Conservation (phyloP, 257 asterid species). For the Solanum bulbocastanum region DNA sequence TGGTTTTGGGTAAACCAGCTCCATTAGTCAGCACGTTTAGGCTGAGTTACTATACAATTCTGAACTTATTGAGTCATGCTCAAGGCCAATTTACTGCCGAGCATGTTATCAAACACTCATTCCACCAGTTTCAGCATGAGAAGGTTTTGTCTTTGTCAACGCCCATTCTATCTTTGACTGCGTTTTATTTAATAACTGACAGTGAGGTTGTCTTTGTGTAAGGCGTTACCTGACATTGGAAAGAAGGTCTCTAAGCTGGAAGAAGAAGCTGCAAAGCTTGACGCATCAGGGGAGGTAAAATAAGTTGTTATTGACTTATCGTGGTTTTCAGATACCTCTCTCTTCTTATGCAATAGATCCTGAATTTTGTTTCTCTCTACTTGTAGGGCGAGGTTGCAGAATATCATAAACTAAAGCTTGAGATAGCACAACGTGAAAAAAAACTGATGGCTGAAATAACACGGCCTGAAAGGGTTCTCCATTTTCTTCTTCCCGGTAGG, state of each 20-base stretch:
- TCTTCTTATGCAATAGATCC: neutral
- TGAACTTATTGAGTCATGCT: conserved; percentile 94
- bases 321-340: conserved; percentile 2
- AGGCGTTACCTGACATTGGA: conserved; percentile 92
- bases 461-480: conserved; percentile 78
- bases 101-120: conserved; percentile 88
- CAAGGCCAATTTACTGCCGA: conserved; percentile 98
- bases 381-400: conserved; percentile 81
- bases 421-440: conserved; percentile 68
- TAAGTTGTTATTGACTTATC: neutral
- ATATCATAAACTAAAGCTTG: conserved; percentile 76
- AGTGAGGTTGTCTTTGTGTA: conserved; percentile 9
- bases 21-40: conserved; percentile 96
- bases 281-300: conserved; percentile 84
- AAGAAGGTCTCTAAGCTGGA: conserved; percentile 70
- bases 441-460: conserved; percentile 87
- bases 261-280: conserved; percentile 86
- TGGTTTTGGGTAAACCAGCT: conserved; percentile 98
- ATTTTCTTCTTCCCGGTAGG: conserved; percentile 84
- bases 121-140: conserved; percentile 95
- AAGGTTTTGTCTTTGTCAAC: conserved; percentile 38
- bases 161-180: neutral
- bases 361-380: conserved; percentile 5
- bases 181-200: conserved; percentile 10
- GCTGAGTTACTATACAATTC: conserved; percentile 87